Evolutionary conservation across 495 filamentous ascomycete genomes (phyloP).

Genomic region (Aspergillus ellipticus): DNA sequence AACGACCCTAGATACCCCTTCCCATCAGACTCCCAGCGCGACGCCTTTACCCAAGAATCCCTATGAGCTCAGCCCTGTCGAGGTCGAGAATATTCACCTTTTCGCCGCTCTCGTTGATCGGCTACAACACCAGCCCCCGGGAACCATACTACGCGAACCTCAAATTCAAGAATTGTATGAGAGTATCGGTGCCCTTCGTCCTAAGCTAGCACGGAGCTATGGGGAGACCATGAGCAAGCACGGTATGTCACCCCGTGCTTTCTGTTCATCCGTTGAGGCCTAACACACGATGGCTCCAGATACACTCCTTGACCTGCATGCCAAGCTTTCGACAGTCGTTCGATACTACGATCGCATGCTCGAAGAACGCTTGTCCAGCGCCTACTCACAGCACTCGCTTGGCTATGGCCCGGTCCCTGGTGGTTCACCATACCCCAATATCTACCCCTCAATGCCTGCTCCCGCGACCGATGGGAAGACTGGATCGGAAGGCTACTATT

Average conservation of each 20-base stretch:
- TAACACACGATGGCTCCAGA: constrained; percentile 47
- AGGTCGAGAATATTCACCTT: constrained; percentile 96
- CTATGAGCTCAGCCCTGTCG: constrained; percentile 89
- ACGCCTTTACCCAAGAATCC: constrained; percentile 73
- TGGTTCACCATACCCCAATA: constrained; percentile 52
- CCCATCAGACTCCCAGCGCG: constrained; percentile 23
- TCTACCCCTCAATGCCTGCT: constrained; percentile 65
- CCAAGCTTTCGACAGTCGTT: constrained; percentile 93
- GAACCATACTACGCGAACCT: constrained; percentile 90
- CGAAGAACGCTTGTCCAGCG: constrained; percentile 87
- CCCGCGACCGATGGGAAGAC: constrained; percentile 44
- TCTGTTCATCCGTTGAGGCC: constrained; percentile 2
- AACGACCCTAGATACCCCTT: constrained; percentile 31
- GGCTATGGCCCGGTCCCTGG: constrained; percentile 44
- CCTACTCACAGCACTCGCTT: constrained; percentile 76
- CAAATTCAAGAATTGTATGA: constrained; percentile 98
- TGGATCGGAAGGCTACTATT: constrained; percentile 78
- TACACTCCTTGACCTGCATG: constrained; percentile 87
- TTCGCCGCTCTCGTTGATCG: constrained; percentile 94
- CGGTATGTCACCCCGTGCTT: constrained; percentile 50
- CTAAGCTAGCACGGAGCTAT: constrained; percentile 93
- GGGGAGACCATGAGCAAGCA: constrained; percentile 99
- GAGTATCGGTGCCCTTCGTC: constrained; percentile 85
- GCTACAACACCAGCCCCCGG: constrained; percentile 89
- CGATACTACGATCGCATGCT: constrained; percentile 99